Conservation (phyloP, 2,329 filamentous ascomycete genomes). For the Xylaria polymorpha region DNA sequence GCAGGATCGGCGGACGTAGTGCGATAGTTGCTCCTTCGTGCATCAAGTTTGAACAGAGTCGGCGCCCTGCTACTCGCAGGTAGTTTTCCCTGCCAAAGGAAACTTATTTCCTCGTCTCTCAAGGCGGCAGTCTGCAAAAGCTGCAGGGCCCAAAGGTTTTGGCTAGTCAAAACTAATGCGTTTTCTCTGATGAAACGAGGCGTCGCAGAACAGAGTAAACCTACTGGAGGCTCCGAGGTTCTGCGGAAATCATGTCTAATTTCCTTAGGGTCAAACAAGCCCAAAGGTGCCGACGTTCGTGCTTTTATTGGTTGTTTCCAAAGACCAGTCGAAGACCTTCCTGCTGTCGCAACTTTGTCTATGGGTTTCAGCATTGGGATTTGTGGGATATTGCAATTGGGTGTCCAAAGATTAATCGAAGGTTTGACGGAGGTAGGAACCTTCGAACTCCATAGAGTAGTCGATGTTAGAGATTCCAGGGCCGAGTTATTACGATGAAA, state of each 20-base stretch:
- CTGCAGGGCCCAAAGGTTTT: conserved; percentile 39
- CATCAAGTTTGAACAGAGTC: conserved; percentile 50
- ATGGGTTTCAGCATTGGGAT: not conserved
- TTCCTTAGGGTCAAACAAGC: conserved; percentile 39
- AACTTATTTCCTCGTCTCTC: not conserved
- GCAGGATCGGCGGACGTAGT: conserved; percentile 51
- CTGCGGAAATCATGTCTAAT: conserved; percentile 38
- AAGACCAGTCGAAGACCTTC: conserved; percentile 15
- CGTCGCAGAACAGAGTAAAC: conserved; percentile 48
- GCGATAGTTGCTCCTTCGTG: conserved; percentile 48
- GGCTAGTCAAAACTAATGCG: conserved; percentile 34
- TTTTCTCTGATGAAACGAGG: conserved; percentile 35
- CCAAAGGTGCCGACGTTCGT: conserved; percentile 33
- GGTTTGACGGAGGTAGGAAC: not conserved
- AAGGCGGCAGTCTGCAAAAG: not conserved
- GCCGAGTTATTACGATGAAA: not conserved
- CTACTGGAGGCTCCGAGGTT: conserved; percentile 48
- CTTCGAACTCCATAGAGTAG: conserved; percentile 17
- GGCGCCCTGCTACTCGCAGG: conserved; percentile 3
- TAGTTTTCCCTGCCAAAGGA: conserved; percentile 20
- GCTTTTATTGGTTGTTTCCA: conserved; percentile 36
- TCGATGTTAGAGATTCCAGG: conserved; percentile 17
- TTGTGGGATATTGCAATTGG: not conserved
- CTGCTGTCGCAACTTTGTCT: not conserved
- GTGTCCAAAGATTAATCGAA: conserved; percentile 21